Evolutionary conservation across 2,329 filamentous ascomycete genomes (phyloP), one percentile per base, ranked within the genome.

Genomic region (Colletotrichum cuscutae): DNA sequence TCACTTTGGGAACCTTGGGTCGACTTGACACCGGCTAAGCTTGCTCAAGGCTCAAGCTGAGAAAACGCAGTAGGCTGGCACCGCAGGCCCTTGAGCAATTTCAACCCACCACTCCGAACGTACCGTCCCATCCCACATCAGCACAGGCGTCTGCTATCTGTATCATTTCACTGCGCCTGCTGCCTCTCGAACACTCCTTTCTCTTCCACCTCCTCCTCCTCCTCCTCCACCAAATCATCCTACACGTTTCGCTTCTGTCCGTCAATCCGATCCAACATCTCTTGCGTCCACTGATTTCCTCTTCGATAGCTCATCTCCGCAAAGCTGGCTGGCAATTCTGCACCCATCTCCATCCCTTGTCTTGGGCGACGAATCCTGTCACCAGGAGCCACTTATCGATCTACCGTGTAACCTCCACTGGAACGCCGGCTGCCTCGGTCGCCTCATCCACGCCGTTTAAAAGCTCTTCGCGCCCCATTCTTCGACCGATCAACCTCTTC

Each of bases 341-440:
- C 28, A 26, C 60, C 59, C 35, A 57, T 61, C 60, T 61, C 19
- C 35, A 60, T 57, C 24, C 49, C 67, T 61, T 53, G 32, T 53
- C 30, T 66, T 63, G 52, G 57, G 24, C 56, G 49, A 58, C 66
- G 35, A 65, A 61, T 70, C 52, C 61, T 64, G 49, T 70, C 35
- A 24, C 49, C 24, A 32, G 54, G 71, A 70, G 58, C 71, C 71
- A 72, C 66, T 70, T 72, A 73, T 71, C 62, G 37, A 54, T 53
- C 59, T 68, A 61, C 69, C 69, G 72, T 72, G 68, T 70, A 72
- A 74, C 72, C 63, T 72, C 72, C 58, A 65, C 69, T 68, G 59
- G 64, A 72, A 72, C 68, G 69, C 65, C 64, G 69, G 72, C 65
- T 68, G 60, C 72, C 54, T 68, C 60, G 68, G 62, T 68, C 62